Evolutionary conservation across 2,329 filamentous ascomycete species (phyloP).

Genomic region (Emergomyces africanus): DNA sequence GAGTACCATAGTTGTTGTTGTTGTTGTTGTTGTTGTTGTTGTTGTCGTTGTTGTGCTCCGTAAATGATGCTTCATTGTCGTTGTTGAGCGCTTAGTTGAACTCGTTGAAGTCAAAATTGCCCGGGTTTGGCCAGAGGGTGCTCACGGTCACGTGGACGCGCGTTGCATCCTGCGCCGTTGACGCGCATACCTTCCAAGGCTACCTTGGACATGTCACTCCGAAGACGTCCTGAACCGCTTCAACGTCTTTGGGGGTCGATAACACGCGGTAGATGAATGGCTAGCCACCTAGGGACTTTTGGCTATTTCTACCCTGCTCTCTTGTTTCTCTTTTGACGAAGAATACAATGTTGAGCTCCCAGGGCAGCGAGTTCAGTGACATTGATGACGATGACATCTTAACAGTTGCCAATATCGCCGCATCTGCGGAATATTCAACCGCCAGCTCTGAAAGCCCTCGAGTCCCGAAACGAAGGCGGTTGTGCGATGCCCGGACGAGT

Average conservation of each 20-base stretch:
- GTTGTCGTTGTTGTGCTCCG: too few species aligned
- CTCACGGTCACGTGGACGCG: not conserved
- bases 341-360: constrained; percentile 19
- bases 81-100: too few species aligned
- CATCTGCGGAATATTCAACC: not conserved
- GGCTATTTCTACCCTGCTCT: not conserved
- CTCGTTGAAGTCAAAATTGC: too few species aligned
- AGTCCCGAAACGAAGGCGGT: constrained; percentile 24
- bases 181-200: too few species aligned
- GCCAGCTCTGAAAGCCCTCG: constrained; percentile 13
- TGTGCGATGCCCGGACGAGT: constrained; percentile 8
- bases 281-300: not conserved
- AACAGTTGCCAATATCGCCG: not conserved
- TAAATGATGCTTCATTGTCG: too few species aligned
- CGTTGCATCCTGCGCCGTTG: not conserved
- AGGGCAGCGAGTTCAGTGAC: constrained; percentile 19
- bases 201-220: too few species aligned
- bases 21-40: too few species aligned
- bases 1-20: too few species aligned
- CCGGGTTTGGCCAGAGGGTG: not conserved
- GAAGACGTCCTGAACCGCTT: too few species aligned
- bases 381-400: constrained; percentile 15
- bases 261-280: not conserved
- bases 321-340: not conserved
- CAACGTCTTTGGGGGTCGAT: not conserved